Conservation (phyloP, 2,329 filamentous ascomycete species). For the Dactylellina drechsleri region DNA sequence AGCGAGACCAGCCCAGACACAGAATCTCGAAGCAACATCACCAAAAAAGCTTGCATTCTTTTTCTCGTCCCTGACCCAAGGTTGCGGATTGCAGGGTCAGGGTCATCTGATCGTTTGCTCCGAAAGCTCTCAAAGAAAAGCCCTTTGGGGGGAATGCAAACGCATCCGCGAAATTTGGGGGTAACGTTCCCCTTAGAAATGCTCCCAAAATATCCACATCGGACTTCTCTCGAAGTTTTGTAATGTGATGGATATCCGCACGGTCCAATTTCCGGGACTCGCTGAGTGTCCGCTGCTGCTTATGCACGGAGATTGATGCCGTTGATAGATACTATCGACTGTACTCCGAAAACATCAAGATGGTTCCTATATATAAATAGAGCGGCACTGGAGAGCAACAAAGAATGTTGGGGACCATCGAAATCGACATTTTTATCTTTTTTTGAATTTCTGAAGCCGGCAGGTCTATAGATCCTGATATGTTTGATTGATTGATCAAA, state of each 20-base stretch:
- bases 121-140: slow-evolving; percentile 1
- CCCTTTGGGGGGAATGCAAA: slow-evolving; percentile 28
- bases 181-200: not conserved
- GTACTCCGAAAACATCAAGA: not conserved
- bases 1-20: not conserved
- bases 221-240: slow-evolving; percentile 11
- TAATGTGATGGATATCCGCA: slow-evolving; percentile 11
- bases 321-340: slow-evolving; percentile 8
- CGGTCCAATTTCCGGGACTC: slow-evolving; percentile 37
- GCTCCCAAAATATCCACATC: slow-evolving; percentile 13
- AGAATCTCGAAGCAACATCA: slow-evolving; percentile 12
- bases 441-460: not conserved
- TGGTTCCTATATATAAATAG: slow-evolving; percentile 1
- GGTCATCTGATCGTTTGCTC: slow-evolving; percentile 44
- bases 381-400: not conserved
- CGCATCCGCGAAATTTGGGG: slow-evolving; percentile 36
- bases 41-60: slow-evolving; percentile 30
- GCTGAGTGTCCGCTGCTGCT: slow-evolving; percentile 36
- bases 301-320: slow-evolving; percentile 13
- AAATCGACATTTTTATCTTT: not conserved
- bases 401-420: not conserved
- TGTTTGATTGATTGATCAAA: not conserved
- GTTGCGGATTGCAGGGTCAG: slow-evolving; percentile 35
- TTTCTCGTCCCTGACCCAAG: slow-evolving; percentile 41
- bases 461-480: not conserved